A percentile compares a stretch with the other conserved stretches of the same genome.
These are phyloP conservation scores for Anthostomella pinea DNA, from an alignment of 2,329 filamentous ascomycete genomes.

Conservation along the genomic window DNA sequence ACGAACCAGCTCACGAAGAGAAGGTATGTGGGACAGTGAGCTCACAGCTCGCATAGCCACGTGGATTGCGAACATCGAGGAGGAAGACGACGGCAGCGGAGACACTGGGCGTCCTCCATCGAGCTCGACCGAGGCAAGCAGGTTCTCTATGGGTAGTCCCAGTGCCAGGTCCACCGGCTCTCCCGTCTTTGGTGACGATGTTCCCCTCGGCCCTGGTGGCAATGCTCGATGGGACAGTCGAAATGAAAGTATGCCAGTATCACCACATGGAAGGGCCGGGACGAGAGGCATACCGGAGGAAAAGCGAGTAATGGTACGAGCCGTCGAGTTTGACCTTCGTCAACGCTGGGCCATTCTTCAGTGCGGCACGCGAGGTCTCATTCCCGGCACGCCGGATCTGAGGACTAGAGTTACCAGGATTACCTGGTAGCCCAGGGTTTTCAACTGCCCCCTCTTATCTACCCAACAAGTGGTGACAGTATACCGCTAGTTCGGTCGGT, in stretches of 20 bases:
- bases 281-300: constrained; percentile 45
- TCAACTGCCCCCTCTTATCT: not conserved
- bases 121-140: constrained; percentile 27
- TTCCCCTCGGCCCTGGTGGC: constrained; percentile 41
- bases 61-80: constrained; percentile 56
- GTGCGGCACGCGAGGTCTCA: constrained; percentile 54
- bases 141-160: constrained; percentile 23
- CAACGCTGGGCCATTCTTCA: constrained; percentile 47
- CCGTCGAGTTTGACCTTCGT: constrained; percentile 56
- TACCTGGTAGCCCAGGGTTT: constrained; percentile 42
- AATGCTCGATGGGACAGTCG: constrained; percentile 41
- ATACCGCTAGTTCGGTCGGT: not conserved
- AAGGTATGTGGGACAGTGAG: constrained; percentile 69
- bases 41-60: constrained; percentile 53
- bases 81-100: constrained; percentile 38
- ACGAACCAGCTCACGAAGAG: constrained; percentile 56
- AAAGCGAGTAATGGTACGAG: constrained; percentile 53
- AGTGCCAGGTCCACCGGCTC: constrained; percentile 25
- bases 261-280: constrained; percentile 17
- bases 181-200: constrained; percentile 34
- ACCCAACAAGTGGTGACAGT: too few species aligned
- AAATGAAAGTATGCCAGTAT: constrained; percentile 21
- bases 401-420: constrained; percentile 47
- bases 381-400: constrained; percentile 43
- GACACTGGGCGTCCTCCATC: constrained; percentile 28